Evolutionary conservation across 768 basidiomycete genomes (phyloP), one percentile per base, ranked within the genome.

Genomic region (Tephrocybe sp.): DNA sequence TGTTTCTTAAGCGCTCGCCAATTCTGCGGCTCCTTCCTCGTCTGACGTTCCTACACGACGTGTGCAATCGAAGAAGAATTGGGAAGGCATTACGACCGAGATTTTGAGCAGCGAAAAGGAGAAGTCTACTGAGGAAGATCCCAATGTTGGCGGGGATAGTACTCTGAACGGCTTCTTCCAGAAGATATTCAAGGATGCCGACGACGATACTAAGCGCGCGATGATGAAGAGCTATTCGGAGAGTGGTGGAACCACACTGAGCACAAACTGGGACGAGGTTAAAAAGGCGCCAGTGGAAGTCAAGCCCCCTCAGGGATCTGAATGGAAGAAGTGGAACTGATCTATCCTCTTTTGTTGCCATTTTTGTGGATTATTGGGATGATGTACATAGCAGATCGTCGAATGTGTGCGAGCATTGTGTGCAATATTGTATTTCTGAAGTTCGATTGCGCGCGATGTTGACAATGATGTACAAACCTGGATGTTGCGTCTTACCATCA

Each of bases 171-270:
- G 76, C 24, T 91, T 96, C 73, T 95, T 95, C 83, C 88, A 90
- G 64, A 89, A 91, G 73, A 83, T 99, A 55, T 99, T 88, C 62
- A 77, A 80, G 5, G 90, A 90, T 65, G 90, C 95, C 21, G 93
- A 97, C 59, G 90, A 93, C 0, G 91, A 99, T 61, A 92, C 95
- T 12, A 84, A 78, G 61, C 81, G 86, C 32, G 97, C 97, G 3
- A 99, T 99, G 94, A 85, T 98, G 85, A 99, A 99, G 80, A 95
- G 92, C 64, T 98, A 91, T 68, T 77, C 79, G 54, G 96, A 99
- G 74, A 93, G 90, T 58, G 93, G 93, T 6, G 97, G 97, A 7
- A 99, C 97, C 8, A 88, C 93, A 0, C 74, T 99, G 34, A 94
- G 91, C 71, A 99, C 96, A 0, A 93, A 97, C 67, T 99, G 96